These are phyloP conservation scores for Ophiostoma quercus DNA, from an alignment of 2,329 filamentous ascomycete species.

Conservation along the genomic window DNA sequence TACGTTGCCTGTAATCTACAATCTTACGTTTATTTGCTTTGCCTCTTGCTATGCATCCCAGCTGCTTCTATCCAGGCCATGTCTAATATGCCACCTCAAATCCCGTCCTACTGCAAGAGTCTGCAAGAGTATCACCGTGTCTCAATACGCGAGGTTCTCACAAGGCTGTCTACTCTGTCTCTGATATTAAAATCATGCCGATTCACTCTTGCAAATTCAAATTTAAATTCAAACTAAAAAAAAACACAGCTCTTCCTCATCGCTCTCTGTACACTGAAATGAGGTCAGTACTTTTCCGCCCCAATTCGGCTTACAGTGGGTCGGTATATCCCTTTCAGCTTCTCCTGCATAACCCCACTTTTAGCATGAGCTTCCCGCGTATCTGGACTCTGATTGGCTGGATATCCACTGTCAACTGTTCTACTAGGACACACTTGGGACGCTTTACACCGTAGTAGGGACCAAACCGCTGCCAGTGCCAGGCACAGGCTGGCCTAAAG, in stretches of 20 bases:
- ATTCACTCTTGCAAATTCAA: not conserved
- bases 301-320: conserved; percentile 5
- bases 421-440: not conserved
- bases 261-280: not conserved
- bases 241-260: too few relatives aligned
- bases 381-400: not conserved
- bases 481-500: not conserved
- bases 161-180: not conserved
- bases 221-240: not conserved
- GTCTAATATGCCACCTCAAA: not conserved
- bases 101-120: not conserved
- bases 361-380: not conserved
- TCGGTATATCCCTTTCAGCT: conserved; percentile 1
- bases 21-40: not conserved
- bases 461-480: not conserved
- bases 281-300: conserved; percentile 13
- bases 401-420: not conserved
- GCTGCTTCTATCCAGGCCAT: not conserved
- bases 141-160: not conserved
- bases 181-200: not conserved
- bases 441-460: too few relatives aligned
- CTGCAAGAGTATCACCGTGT: not conserved
- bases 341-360: conserved; percentile 9
- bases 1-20: not conserved
- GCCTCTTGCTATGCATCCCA: not conserved